Base-by-base conservation (phyloP, 2,329 filamentous ascomycete species). In the Colletotrichum tropicale region DNA sequence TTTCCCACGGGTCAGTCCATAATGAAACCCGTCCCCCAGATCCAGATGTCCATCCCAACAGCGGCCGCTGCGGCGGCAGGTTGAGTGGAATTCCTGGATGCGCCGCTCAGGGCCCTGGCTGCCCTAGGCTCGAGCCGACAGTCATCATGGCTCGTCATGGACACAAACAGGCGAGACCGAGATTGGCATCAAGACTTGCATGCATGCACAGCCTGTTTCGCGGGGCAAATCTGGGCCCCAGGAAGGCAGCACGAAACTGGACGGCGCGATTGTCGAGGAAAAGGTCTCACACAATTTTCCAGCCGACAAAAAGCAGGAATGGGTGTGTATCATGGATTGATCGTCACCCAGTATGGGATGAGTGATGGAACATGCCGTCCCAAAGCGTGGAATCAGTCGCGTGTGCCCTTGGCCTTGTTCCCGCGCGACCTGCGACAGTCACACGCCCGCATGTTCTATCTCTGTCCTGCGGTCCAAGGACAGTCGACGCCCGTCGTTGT, bases 121-220 rank as follows among this genome's bases (percentile, higher is more conserved):
- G 70, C 64, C 43, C 56, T 38, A 30, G 70, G 67, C 68, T 61
- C 21, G 32, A 56, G 55, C 36, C 38, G 48, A 34, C 62, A 52
- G 15, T 58, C 43, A 65, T n/a, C 64, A 21, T 21, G 32, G 38
- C 32, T 32, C 43, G 32, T 38, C 60, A 30, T 36, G 48, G 24
- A 56, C 26, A 64, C 28, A 64, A 72, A 75, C 69, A 74, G 70
- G 64, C 65, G 65, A 65, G 56, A 52, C 70, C 64, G 64, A 76
- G 60, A 74, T 74, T 69, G 65, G 55, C 21, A 65, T 68, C 24
- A 61, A 52, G 56, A 68, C 64, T 60, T 55, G 32, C 62, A 60
- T 67, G 58, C 73, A 68, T 75, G 73, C 73, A 75, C 70, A 73
- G 73, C 74, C 74, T 65, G 65, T 58, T 73, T 76, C 74, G 58